These are phyloP conservation scores for Pilatotrama ljubarskyi DNA, from an alignment of 768 basidiomycete genomes.

Conservation along the genomic window DNA sequence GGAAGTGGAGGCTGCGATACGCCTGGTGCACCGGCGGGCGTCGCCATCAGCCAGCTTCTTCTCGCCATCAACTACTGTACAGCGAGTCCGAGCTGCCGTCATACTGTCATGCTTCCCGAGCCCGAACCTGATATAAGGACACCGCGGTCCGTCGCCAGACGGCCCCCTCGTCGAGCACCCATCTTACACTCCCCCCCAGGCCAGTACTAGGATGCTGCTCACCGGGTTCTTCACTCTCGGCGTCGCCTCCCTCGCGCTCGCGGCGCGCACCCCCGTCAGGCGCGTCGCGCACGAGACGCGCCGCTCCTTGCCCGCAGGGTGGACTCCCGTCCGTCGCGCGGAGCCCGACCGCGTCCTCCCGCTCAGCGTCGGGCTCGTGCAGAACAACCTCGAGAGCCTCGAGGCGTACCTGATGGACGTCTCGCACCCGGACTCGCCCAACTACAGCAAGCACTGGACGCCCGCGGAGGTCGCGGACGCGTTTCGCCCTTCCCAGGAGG, in stretches of 20 bases:
- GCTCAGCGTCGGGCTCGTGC: slow-evolving; percentile 49
- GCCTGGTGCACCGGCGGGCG: background rate
- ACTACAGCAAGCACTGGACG: slow-evolving; percentile 53
- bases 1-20: no score
- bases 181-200: background rate
- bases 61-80: background rate
- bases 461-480: slow-evolving; percentile 43
- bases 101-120: background rate
- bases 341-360: slow-evolving; percentile 41
- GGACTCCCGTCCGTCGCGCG: slow-evolving; percentile 40
- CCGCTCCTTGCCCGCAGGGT: slow-evolving; percentile 37
- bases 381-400: slow-evolving; percentile 46
- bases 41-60: background rate
- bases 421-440: slow-evolving; percentile 50
- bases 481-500: slow-evolving; percentile 46
- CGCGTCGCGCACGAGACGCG: slow-evolving; percentile 35
- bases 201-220: slow-evolving; percentile 5
- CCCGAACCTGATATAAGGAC: background rate
- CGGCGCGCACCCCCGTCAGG: slow-evolving; percentile 4
- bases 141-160: background rate
- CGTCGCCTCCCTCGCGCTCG: slow-evolving; percentile 5
- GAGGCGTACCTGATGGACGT: slow-evolving; percentile 49
- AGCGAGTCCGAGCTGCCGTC: background rate
- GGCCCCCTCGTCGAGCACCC: background rate
- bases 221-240: slow-evolving; percentile 7